Percentiles rank a stretch among this genome's conserved stretches.
These are phyloP conservation scores for Venturia pyrina DNA, from an alignment of 2,329 filamentous ascomycete species.

Conservation along the genomic window DNA sequence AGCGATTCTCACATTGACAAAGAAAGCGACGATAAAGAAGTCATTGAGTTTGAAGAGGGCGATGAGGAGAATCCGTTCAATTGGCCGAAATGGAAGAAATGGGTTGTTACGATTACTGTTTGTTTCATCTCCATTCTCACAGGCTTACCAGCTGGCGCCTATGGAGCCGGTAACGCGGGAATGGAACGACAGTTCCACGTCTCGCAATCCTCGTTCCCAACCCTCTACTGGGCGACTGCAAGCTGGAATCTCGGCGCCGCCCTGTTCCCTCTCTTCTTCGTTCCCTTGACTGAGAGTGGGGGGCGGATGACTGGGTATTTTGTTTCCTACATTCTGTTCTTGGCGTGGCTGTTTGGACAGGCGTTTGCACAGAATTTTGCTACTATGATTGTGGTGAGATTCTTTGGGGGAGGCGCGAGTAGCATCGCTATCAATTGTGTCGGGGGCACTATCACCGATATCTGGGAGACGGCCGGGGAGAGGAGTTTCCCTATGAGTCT, in stretches of 20 bases:
- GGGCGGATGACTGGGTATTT: slow-evolving; percentile 24
- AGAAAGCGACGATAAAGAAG: not conserved
- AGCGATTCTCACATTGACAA: not conserved
- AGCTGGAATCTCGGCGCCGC: slow-evolving; percentile 28
- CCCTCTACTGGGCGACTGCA: slow-evolving; percentile 29
- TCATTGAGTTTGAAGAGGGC: not conserved
- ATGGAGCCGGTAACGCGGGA: slow-evolving; percentile 24
- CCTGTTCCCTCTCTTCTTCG: slow-evolving; percentile 24
- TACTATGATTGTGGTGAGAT: slow-evolving; percentile 27
- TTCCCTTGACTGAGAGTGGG: slow-evolving; percentile 29
- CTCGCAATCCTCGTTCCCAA: slow-evolving; percentile 26
- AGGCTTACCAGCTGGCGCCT: slow-evolving; percentile 28
- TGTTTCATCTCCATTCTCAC: slow-evolving; percentile 24
- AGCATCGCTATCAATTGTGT: slow-evolving; percentile 26
- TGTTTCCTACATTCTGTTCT: slow-evolving; percentile 24
- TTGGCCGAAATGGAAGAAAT: slow-evolving; percentile 18
- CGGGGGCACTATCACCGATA: slow-evolving; percentile 26
- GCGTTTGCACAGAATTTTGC: slow-evolving; percentile 28
- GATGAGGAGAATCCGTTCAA: slow-evolving; percentile 1
- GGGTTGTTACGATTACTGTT: slow-evolving; percentile 23
- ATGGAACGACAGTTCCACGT: slow-evolving; percentile 25
- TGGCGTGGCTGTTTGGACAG: slow-evolving; percentile 29
- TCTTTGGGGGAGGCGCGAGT: slow-evolving; percentile 29
- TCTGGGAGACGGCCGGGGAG: slow-evolving; percentile 24
- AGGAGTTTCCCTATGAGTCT: slow-evolving; percentile 26